phyloP scores from a whole-genome alignment of 768 basidiomycete species.

The Clitopilus hobsonii region DNA sequence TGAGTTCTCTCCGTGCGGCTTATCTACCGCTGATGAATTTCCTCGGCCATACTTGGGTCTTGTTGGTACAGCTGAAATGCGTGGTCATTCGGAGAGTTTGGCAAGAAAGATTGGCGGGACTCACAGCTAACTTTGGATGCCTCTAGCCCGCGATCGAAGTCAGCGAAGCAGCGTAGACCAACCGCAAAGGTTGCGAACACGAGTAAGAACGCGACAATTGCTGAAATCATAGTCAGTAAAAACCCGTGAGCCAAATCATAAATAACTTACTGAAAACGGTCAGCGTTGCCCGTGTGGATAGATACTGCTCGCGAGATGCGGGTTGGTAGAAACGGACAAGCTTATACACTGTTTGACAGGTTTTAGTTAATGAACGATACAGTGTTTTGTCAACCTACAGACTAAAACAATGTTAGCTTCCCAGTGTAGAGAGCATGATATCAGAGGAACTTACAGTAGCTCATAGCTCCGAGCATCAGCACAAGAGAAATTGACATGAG shows the following conservation, averaged over 20 bases:
- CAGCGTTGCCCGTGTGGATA: constrained; percentile 72
- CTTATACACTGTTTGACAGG: constrained; percentile 60
- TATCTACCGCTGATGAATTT: constrained; percentile 34
- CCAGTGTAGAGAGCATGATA: background rate
- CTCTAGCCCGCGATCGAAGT: constrained; percentile 78
- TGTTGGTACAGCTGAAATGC: constrained; percentile 40
- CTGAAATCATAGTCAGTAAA: constrained; percentile 28
- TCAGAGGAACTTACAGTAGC: constrained; percentile 59
- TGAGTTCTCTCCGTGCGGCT: constrained; percentile 41
- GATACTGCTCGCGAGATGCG: constrained; percentile 45
- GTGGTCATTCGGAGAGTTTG: constrained; percentile 27
- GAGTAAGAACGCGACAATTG: constrained; percentile 71
- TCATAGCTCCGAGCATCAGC: constrained; percentile 73
- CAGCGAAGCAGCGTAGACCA: constrained; percentile 73
- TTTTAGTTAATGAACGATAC: background rate
- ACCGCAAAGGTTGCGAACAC: constrained; percentile 71
- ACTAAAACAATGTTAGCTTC: constrained; percentile 20
- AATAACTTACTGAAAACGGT: constrained; percentile 69
- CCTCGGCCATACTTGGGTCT: constrained; percentile 38
- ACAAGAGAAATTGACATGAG: constrained; percentile 69
- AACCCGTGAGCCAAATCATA: background rate
- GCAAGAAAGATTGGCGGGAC: constrained; percentile 24
- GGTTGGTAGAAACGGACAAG: constrained; percentile 81
- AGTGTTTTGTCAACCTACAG: constrained; percentile 24
- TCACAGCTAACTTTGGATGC: constrained; percentile 72